These are phyloP conservation scores for Suillus placidus DNA, from an alignment of 768 basidiomycete genomes.

Conservation along the genomic window DNA sequence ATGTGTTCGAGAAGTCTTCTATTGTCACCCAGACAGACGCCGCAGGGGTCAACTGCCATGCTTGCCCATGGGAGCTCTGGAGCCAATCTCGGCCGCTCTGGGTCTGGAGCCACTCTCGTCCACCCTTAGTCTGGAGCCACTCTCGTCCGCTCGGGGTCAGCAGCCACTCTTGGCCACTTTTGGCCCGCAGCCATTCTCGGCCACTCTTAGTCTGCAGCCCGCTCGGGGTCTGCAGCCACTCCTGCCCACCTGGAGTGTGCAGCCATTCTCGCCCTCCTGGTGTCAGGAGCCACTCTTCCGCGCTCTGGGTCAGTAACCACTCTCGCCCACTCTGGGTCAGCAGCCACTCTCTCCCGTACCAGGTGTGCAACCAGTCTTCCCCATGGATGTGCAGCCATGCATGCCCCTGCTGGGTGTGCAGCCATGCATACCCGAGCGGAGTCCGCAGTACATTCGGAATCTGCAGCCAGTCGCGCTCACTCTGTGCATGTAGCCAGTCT, in stretches of 20 bases:
- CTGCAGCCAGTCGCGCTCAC: neutral
- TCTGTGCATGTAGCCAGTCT: neutral
- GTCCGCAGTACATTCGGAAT: neutral
- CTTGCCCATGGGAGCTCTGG: neutral
- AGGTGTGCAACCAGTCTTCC: too few relatives aligned
- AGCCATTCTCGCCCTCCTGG: neutral
- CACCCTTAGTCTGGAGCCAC: neutral
- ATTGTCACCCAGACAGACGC: neutral
- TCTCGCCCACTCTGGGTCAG: neutral
- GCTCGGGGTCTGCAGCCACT: neutral
- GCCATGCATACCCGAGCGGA: neutral
- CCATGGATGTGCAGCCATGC: neutral
- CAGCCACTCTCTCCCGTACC: neutral
- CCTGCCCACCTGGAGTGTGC: neutral
- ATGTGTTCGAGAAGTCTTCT: neutral
- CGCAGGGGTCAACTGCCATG: neutral
- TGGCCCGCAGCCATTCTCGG: neutral
- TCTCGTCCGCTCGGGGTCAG: neutral
- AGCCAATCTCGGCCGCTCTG: neutral
- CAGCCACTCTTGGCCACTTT: neutral
- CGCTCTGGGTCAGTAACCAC: neutral
- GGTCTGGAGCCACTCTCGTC: neutral
- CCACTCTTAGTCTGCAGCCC: neutral
- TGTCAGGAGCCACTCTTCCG: neutral
- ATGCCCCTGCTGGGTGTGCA: neutral